Conservation (phyloP, 345 rosid genomes). For the Excoecaria cochinchinensis region DNA sequence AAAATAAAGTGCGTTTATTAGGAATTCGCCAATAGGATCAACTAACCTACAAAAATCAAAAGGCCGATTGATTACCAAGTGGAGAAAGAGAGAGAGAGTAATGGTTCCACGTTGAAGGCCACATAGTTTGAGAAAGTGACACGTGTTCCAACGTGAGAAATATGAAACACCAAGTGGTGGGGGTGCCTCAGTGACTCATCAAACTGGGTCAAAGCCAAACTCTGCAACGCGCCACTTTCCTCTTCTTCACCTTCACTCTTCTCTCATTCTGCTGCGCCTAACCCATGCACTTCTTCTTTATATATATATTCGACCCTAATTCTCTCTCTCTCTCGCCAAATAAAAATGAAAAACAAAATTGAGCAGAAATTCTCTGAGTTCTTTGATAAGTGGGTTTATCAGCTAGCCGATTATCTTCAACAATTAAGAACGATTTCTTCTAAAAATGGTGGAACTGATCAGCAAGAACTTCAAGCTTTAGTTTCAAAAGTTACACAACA, state of each 20-base stretch:
- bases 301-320: not conserved
- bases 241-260: not conserved
- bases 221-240: conserved; percentile 39
- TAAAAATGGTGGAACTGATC: not conserved
- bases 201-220: conserved; percentile 19
- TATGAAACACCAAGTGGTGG: conserved; percentile 39
- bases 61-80: too few relatives aligned
- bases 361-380: conserved; percentile 54
- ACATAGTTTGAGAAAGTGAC: conserved; percentile 1
- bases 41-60: too few relatives aligned
- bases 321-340: not conserved
- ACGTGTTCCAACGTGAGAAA: conserved; percentile 25
- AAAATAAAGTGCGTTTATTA: too few relatives aligned
- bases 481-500: conserved; percentile 63
- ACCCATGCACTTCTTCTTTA: conserved; percentile 2
- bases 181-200: conserved; percentile 32
- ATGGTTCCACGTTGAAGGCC: conserved; percentile 37
- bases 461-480: conserved; percentile 36
- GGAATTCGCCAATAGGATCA: too few relatives aligned
- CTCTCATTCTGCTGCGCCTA: conserved; percentile 33
- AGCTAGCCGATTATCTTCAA: conserved; percentile 49
- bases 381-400: conserved; percentile 54
- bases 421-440: conserved; percentile 27
- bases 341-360: conserved; percentile 40
- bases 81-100: too few relatives aligned